These are phyloP conservation scores for Chamaecyparis obtusa DNA, from an alignment of 75 land plant genomes.

Conservation along the genomic window DNA sequence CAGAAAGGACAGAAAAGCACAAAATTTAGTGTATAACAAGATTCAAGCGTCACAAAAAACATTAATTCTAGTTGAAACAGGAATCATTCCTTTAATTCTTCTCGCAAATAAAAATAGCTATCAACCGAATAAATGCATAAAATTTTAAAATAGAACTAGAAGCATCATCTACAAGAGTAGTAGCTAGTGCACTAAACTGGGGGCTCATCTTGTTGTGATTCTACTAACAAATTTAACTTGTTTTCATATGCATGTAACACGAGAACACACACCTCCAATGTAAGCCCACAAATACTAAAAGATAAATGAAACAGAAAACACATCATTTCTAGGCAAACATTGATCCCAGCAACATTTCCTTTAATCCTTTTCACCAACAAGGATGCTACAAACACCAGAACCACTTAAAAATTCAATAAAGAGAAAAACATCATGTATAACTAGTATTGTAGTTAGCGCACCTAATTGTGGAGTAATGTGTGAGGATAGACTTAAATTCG, in stretches of 20 bases:
- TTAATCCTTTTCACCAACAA: background rate
- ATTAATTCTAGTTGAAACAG: background rate
- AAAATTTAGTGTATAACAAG: background rate
- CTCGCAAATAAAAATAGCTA: background rate
- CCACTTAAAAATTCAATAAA: background rate
- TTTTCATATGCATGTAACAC: background rate
- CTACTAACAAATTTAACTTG: background rate
- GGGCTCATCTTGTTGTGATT: background rate
- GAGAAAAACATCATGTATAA: background rate
- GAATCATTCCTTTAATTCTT: background rate
- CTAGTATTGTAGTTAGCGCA: background rate
- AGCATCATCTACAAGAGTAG: background rate
- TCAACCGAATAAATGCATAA: background rate
- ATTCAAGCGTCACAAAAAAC: background rate
- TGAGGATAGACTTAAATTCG: background rate
- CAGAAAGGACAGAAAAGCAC: background rate
- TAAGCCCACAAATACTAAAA: background rate
- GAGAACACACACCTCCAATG: background rate
- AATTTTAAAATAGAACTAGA: background rate
- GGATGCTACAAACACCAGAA: background rate
- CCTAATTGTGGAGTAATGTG: background rate
- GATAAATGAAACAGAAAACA: background rate
- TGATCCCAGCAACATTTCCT: background rate
- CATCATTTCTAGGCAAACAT: background rate
- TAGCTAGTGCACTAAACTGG: background rate